Conservation (phyloP, 1,139 yeast genomes). For the Pichia sp. region DNA sequence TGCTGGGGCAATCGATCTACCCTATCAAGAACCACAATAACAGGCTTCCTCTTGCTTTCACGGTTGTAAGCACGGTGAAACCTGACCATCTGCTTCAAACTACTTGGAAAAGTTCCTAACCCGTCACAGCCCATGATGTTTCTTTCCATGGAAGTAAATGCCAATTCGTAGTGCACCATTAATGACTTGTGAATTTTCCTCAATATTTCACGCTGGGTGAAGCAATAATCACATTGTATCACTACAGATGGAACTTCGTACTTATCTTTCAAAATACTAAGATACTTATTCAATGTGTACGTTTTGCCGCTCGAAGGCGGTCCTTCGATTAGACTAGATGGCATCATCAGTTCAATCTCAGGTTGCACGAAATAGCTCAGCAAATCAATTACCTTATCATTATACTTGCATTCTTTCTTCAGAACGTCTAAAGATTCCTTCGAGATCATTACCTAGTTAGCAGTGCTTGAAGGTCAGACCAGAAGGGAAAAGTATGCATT, state of each 20-base stretch:
- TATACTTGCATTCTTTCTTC: constrained; percentile 16
- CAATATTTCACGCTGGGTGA: constrained; percentile 23
- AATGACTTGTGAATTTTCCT: constrained; percentile 22
- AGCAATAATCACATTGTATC: constrained; percentile 29
- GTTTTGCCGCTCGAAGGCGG: constrained; percentile 31
- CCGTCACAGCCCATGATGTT: constrained; percentile 24
- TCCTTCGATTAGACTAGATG: constrained; percentile 30
- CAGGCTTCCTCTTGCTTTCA: constrained; percentile 12
- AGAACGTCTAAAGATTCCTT: constrained; percentile 8
- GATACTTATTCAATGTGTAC: constrained; percentile 20
- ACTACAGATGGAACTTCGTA: constrained; percentile 11
- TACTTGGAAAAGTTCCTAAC: constrained; percentile 24
- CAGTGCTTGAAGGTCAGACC: too few species aligned
- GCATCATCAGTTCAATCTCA: constrained; percentile 16
- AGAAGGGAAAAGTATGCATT: too few species aligned
- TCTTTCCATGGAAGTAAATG: constrained; percentile 8
- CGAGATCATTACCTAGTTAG: constrained; percentile 5
- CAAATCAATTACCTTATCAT: constrained; percentile 16
- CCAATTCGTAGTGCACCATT: constrained; percentile 14
- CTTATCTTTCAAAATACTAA: constrained; percentile 11
- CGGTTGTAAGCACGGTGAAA: not conserved
- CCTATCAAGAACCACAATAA: constrained; percentile 28
- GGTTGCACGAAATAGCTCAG: constrained; percentile 24
- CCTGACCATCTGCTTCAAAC: constrained; percentile 22
- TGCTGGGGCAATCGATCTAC: constrained; percentile 24